These are phyloP conservation scores for Colletotrichum sublineola DNA, from an alignment of 2,329 filamentous ascomycete genomes.

Conservation along the genomic window DNA sequence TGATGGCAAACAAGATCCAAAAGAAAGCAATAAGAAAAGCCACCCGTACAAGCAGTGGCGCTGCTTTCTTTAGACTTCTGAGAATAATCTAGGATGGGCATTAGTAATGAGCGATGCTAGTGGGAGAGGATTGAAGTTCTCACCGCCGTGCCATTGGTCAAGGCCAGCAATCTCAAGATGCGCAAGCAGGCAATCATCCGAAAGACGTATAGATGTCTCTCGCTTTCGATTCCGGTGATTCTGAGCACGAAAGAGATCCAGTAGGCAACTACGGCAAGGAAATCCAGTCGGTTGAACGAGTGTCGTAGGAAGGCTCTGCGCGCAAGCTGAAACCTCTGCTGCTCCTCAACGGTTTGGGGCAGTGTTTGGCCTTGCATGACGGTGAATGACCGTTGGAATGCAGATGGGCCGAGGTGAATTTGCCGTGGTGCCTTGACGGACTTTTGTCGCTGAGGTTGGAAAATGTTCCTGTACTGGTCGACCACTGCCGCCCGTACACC, in stretches of 20 bases:
- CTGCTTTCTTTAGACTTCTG: constrained; percentile 93
- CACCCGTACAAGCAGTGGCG: constrained; percentile 90
- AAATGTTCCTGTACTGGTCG: constrained; percentile 82
- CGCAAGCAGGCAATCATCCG: constrained; percentile 96
- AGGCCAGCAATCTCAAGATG: constrained; percentile 88
- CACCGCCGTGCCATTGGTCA: constrained; percentile 94
- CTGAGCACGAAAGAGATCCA: constrained; percentile 90
- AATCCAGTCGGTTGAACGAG: constrained; percentile 95
- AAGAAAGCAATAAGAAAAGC: constrained; percentile 97
- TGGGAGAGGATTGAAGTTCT: constrained; percentile 51
- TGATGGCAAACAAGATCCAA: constrained; percentile 96
- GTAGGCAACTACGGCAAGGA: constrained; percentile 92
- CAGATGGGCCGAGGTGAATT: constrained; percentile 66
- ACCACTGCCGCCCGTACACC: constrained; percentile 80
- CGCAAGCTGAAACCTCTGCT: constrained; percentile 87
- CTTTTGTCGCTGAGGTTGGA: constrained; percentile 82
- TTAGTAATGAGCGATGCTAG: constrained; percentile 39
- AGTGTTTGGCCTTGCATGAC: constrained; percentile 74
- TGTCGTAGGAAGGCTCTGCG: constrained; percentile 93
- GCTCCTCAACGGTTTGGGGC: constrained; percentile 77
- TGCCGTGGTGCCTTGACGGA: constrained; percentile 70
- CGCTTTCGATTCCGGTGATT: constrained; percentile 76
- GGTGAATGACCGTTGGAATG: constrained; percentile 83
- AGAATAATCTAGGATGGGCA: constrained; percentile 78
- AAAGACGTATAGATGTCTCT: constrained; percentile 86